Evolutionary conservation across 495 filamentous ascomycete species (phyloP).

Genomic region (Daldinia concentrica): DNA sequence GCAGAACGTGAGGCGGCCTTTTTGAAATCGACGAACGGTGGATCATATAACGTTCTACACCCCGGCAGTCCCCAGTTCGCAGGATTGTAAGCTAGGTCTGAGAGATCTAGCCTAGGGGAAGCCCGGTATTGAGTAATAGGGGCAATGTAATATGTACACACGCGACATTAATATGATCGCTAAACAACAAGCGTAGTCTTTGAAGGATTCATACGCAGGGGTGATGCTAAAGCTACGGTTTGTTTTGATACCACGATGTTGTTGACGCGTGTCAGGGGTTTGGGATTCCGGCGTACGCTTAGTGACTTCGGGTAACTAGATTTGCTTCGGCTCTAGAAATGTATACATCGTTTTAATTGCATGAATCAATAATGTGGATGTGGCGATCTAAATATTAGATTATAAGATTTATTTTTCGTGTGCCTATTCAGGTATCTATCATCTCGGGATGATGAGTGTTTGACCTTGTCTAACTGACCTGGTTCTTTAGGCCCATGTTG

Average conservation of each 20-base stretch:
- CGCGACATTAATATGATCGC: constrained; percentile 7
- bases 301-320: constrained; percentile 3
- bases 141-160: constrained; percentile 26
- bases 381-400: not conserved
- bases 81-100: constrained; percentile 31
- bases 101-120: not conserved
- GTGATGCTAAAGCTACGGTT: constrained; percentile 14
- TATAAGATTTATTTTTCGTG: not conserved
- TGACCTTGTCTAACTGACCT: too few relatives aligned
- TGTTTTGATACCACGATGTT: constrained; percentile 24
- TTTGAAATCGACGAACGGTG: constrained; percentile 29
- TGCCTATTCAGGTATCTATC: not conserved
- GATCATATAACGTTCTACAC: constrained; percentile 46
- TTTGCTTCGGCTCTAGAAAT: constrained; percentile 9
- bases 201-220: constrained; percentile 5
- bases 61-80: constrained; percentile 46
- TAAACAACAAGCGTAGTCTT: not conserved
- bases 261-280: constrained; percentile 1
- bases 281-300: constrained; percentile 17
- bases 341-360: constrained; percentile 17
- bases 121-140: not conserved
- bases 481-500: not conserved
- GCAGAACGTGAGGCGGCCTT: constrained; percentile 53
- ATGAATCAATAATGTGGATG: not conserved
- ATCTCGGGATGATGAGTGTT: not conserved